These are phyloP conservation scores for Gentiana straminea DNA, from an alignment of 257 asterid genomes.

Conservation along the genomic window DNA sequence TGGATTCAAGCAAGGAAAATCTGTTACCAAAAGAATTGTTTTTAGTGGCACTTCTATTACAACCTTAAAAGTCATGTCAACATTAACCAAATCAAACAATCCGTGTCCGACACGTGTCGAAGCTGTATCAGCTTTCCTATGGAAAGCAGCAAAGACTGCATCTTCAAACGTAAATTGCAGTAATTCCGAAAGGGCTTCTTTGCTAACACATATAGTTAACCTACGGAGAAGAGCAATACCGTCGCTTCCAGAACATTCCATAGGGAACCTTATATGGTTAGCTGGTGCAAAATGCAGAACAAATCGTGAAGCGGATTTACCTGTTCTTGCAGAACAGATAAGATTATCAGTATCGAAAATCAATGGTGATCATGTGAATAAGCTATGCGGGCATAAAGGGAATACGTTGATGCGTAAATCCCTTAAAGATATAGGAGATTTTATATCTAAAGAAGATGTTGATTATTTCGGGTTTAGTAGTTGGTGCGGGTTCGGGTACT, in stretches of 20 bases:
- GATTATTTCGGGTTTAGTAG: conserved; percentile 53
- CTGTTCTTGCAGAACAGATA: conserved; percentile 25
- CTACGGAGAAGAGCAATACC: conserved; percentile 46
- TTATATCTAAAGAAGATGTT: conserved; percentile 27
- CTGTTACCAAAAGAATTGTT: conserved; percentile 47
- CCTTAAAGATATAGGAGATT: conserved; percentile 40
- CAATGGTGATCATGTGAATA: conserved; percentile 31
- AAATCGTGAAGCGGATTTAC: conserved; percentile 8
- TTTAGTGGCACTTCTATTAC: conserved; percentile 32
- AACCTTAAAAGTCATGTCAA: conserved; percentile 25
- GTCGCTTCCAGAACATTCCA: conserved; percentile 22
- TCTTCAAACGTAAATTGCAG: conserved; percentile 15
- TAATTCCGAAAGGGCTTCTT: conserved; percentile 20
- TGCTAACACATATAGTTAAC: conserved; percentile 58
- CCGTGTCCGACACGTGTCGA: conserved; percentile 41
- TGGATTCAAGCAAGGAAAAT: conserved; percentile 45
- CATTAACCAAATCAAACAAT: neutral
- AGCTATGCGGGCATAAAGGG: conserved; percentile 34
- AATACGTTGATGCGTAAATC: conserved; percentile 22
- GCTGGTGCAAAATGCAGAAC: conserved; percentile 24
- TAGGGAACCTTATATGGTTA: conserved; percentile 66
- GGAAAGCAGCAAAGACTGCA: conserved; percentile 42
- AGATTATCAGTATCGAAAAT: conserved; percentile 27
- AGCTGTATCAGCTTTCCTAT: conserved; percentile 59
- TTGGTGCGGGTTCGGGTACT: conserved; percentile 69